These are phyloP conservation scores for Scorias spongiosa DNA, from an alignment of 2,329 filamentous ascomycete species.

Conservation along the genomic window DNA sequence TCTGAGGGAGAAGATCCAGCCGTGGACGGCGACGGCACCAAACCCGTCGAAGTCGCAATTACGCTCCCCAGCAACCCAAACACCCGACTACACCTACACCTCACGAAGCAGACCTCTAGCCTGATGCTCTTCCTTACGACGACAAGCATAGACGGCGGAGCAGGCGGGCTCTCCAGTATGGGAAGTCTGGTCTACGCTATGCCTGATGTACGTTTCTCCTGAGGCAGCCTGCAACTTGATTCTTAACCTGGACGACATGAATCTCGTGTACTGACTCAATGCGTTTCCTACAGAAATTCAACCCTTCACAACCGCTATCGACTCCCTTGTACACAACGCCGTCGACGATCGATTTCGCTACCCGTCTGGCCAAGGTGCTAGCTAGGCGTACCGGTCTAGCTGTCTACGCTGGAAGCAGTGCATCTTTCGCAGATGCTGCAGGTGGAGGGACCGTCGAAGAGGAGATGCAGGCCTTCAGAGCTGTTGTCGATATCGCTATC, in stretches of 20 bases:
- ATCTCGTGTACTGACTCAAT: background rate
- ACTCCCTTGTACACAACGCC: conserved; percentile 67
- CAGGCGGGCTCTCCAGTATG: conserved; percentile 35
- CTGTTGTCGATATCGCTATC: conserved; percentile 55
- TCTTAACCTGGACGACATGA: background rate
- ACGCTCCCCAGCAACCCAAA: conserved; percentile 41
- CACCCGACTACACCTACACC: conserved; percentile 43
- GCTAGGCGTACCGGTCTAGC: conserved; percentile 58
- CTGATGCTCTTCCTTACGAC: conserved; percentile 43
- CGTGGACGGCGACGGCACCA: conserved; percentile 16
- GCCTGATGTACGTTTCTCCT: conserved; percentile 53
- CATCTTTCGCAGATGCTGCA: conserved; percentile 57
- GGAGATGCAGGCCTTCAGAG: conserved; percentile 77
- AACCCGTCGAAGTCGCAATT: conserved; percentile 41
- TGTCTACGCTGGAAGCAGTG: conserved; percentile 81
- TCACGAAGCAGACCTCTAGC: conserved; percentile 38
- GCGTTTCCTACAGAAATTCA: conserved; percentile 19
- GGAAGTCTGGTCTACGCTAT: conserved; percentile 91
- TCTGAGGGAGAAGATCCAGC: background rate
- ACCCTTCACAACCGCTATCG: conserved; percentile 47
- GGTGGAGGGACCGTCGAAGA: conserved; percentile 76
- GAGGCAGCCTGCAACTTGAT: background rate
- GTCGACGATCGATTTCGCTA: conserved; percentile 71
- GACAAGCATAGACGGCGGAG: conserved; percentile 29
- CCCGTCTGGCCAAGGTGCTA: conserved; percentile 67